A percentile compares a stretch with the other conserved stretches of the same genome.
Evolutionary conservation across 2,329 filamentous ascomycete genomes (phyloP).

Genomic region (Pleochaeta shiraiana): DNA sequence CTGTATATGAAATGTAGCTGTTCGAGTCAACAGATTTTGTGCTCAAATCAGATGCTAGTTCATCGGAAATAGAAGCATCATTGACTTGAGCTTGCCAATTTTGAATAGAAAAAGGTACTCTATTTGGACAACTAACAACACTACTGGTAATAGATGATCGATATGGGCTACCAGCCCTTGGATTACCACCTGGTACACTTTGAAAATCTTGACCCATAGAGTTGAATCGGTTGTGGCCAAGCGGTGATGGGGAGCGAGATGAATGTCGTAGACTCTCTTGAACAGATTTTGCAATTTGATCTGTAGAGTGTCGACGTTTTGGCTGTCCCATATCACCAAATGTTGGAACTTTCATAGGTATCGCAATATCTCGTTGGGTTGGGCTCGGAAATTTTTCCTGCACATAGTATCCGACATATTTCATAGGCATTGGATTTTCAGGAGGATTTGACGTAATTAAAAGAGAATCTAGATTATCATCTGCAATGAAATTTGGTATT

Average conservation of each 20-base stretch:
- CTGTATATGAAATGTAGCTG: background rate
- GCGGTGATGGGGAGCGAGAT: slow-evolving; percentile 19
- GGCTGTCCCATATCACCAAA: slow-evolving; percentile 16
- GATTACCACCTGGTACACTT: slow-evolving; percentile 12
- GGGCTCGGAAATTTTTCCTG: slow-evolving; percentile 11
- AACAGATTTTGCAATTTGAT: slow-evolving; percentile 18
- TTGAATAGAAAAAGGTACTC: slow-evolving; percentile 13
- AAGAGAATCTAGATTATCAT: slow-evolving; percentile 21
- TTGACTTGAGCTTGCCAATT: slow-evolving; percentile 13
- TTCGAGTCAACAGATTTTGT: slow-evolving; percentile 10
- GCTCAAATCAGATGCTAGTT: slow-evolving; percentile 11
- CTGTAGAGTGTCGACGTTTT: slow-evolving; percentile 15
- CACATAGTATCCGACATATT: slow-evolving; percentile 19
- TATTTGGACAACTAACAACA: slow-evolving; percentile 17
- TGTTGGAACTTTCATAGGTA: slow-evolving; percentile 14
- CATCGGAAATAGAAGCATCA: slow-evolving; percentile 13
- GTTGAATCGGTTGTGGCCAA: slow-evolving; percentile 16
- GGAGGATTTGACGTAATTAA: slow-evolving; percentile 8
- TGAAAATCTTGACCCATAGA: slow-evolving; percentile 11
- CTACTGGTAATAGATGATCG: slow-evolving; percentile 17
- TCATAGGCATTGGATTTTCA: slow-evolving; percentile 14
- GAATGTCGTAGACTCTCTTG: slow-evolving; percentile 16
- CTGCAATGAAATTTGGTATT: slow-evolving; percentile 33
- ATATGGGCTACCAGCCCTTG: slow-evolving; percentile 14
- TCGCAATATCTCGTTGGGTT: slow-evolving; percentile 9